A percentile compares a stretch with the other conserved stretches of the same genome.
Evolutionary conservation across 2,329 filamentous ascomycete genomes (phyloP).

Genomic region (Fusarium sp.): DNA sequence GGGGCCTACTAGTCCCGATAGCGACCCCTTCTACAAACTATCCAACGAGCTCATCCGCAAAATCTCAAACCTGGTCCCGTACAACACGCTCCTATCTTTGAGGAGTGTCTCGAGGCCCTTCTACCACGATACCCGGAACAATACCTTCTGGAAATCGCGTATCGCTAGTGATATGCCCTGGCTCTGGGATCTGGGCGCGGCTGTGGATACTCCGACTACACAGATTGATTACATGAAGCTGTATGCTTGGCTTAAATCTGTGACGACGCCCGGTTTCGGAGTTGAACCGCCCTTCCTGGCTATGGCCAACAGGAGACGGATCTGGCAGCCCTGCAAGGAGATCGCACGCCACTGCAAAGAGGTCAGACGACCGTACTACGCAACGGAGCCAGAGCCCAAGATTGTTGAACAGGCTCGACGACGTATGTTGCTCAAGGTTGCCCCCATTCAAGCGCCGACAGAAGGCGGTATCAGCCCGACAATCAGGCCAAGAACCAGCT

Average conservation of each 20-base stretch:
- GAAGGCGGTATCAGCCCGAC: too few species aligned
- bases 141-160: constrained; percentile 9
- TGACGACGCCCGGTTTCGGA: background rate
- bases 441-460: too few species aligned
- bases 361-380: too few species aligned
- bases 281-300: background rate
- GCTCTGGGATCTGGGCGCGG: constrained; percentile 3
- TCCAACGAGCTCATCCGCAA: background rate
- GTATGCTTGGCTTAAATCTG: background rate
- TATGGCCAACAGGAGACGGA: constrained; percentile 16
- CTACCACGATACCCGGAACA: background rate
- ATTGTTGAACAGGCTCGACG: background rate
- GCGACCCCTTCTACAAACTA: background rate
- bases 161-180: background rate
- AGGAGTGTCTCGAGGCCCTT: background rate
- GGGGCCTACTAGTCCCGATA: background rate
- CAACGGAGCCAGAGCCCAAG: background rate
- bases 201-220: background rate
- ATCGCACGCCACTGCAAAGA: too few species aligned
- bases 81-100: background rate
- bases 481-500: too few species aligned
- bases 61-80: too few species aligned
- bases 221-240: background rate
- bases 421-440: too few species aligned
- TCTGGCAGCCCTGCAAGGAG: background rate